phyloP scores from a whole-genome alignment of 352 stramenopile genomes.

The Phytophthora crassamura region DNA sequence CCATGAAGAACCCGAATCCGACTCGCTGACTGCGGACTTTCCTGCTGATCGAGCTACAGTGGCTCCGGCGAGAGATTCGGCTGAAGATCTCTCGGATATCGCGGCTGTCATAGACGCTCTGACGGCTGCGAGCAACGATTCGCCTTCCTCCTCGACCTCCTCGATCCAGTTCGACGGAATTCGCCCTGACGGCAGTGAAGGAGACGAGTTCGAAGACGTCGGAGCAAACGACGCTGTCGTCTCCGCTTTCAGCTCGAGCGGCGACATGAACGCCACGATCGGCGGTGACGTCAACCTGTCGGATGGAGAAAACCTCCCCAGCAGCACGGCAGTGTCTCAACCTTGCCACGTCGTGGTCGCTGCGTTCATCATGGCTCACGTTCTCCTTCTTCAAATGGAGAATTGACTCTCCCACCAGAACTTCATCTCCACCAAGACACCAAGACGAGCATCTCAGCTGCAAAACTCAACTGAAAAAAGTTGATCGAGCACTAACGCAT shows the following conservation, averaged over 20 bases:
- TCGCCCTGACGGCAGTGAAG: neutral
- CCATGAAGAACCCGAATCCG: slow-evolving; percentile 7
- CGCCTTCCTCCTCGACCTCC: slow-evolving; percentile 14
- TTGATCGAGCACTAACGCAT: too few relatives aligned
- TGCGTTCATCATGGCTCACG: neutral
- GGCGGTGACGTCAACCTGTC: slow-evolving; percentile 20
- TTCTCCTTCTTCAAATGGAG: neutral
- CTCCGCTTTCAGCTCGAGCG: slow-evolving; percentile 3
- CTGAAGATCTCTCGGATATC: slow-evolving; percentile 12
- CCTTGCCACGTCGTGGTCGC: neutral
- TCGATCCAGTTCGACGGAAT: neutral
- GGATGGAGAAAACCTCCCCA: slow-evolving; percentile 1
- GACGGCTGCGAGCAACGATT: neutral
- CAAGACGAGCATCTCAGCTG: too few relatives aligned
- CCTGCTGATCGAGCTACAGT: neutral
- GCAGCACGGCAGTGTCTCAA: neutral
- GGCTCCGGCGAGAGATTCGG: neutral
- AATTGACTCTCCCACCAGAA: neutral
- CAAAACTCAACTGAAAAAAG: too few relatives aligned
- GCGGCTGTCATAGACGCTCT: slow-evolving; percentile 21
- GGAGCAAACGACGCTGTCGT: neutral
- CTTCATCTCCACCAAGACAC: too few relatives aligned
- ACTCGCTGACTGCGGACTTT: slow-evolving; percentile 7
- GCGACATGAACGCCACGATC: neutral
- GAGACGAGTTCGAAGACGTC: slow-evolving; percentile 1